These are phyloP conservation scores for Fragaria vesca DNA, from an alignment of 306 rosid species.

Conservation along the genomic window DNA sequence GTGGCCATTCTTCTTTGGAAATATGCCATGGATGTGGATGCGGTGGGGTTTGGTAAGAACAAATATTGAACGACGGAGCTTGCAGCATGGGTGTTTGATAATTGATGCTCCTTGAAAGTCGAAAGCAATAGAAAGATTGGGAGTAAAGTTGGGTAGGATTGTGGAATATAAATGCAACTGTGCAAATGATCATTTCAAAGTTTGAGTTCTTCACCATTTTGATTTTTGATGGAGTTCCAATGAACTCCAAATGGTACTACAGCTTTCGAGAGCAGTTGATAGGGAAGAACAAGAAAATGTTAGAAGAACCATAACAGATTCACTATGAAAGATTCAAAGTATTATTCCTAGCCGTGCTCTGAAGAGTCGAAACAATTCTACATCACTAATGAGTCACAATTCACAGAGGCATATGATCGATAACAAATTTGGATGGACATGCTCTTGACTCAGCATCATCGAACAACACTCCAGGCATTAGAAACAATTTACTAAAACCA, in stretches of 20 bases:
- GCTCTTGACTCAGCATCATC: neutral
- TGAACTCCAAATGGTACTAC: neutral
- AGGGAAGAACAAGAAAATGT: neutral
- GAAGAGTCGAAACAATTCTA: too few species aligned
- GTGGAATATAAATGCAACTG: neutral
- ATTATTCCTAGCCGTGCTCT: neutral
- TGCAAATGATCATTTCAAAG: neutral
- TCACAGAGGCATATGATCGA: neutral
- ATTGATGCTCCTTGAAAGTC: neutral
- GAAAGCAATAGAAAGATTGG: neutral
- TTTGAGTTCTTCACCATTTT: neutral
- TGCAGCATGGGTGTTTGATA: neutral
- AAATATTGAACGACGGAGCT: neutral
- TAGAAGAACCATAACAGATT: too few species aligned
- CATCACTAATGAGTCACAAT: too few species aligned
- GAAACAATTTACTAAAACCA: constrained; percentile 19
- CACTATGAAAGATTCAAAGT: neutral
- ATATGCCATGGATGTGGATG: neutral
- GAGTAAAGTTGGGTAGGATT: neutral
- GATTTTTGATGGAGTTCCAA: neutral
- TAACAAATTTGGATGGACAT: neutral
- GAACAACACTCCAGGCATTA: neutral
- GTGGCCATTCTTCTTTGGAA: neutral
- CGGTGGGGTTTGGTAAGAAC: neutral
- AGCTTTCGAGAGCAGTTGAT: neutral